These are phyloP conservation scores for Colletotrichum phormii DNA, from an alignment of 2,329 filamentous ascomycete genomes.

Conservation along the genomic window DNA sequence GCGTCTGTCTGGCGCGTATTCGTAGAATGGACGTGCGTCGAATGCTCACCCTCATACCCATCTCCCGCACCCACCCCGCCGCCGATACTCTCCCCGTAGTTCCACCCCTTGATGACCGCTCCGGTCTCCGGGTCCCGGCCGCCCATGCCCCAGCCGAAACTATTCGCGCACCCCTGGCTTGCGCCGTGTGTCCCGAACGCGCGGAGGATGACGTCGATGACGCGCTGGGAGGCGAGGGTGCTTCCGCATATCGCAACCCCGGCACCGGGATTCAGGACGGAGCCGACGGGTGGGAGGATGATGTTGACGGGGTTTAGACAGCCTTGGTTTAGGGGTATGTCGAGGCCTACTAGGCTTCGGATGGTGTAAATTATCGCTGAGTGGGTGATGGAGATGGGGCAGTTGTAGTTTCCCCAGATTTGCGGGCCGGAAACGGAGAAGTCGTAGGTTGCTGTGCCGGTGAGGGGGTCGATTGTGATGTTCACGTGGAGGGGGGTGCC, in stretches of 20 bases:
- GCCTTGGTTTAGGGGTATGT: conserved; percentile 54
- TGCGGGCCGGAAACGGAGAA: conserved; percentile 51
- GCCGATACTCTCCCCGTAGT: conserved; percentile 48
- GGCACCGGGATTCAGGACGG: conserved; percentile 48
- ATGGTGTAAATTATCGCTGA: conserved; percentile 54
- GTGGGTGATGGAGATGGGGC: conserved; percentile 50
- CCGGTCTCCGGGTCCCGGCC: conserved; percentile 44
- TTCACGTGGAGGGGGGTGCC: conserved; percentile 49
- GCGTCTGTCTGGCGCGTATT: conserved; percentile 48
- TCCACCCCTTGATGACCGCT: conserved; percentile 38
- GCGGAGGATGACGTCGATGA: conserved; percentile 48
- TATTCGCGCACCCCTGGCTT: conserved; percentile 47
- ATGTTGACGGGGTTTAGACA: conserved; percentile 50
- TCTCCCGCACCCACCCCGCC: conserved; percentile 49
- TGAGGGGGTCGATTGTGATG: conserved; percentile 45
- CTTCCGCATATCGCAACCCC: conserved; percentile 65
- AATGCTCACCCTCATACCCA: conserved; percentile 43
- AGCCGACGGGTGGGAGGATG: conserved; percentile 43
- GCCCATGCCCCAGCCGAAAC: conserved; percentile 49
- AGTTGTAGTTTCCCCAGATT: conserved; percentile 50
- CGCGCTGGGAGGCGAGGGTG: conserved; percentile 57
- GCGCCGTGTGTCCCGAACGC: conserved; percentile 44
- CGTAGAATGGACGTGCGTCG: conserved; percentile 46
- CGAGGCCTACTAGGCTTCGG: conserved; percentile 47
- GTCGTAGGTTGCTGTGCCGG: conserved; percentile 50